Evolutionary conservation across 1,139 yeast species (phyloP), one percentile per base, ranked within the genome.

Genomic region (Schizosaccharomyces versatilis): DNA sequence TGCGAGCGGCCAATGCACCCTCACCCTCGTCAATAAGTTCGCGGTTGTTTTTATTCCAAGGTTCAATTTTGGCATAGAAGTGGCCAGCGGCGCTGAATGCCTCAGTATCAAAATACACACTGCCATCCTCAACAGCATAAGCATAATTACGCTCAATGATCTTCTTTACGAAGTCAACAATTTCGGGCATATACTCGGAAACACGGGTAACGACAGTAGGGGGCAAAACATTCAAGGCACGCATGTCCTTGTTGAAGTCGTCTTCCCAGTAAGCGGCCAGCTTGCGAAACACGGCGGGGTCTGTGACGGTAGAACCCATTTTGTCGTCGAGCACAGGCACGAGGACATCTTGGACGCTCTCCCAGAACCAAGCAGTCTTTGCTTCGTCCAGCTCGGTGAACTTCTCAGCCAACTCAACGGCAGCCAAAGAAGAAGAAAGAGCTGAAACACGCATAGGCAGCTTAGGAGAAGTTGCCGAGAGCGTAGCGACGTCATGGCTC

Each of bases 131-230:
- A 1, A 95, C 80, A 15, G 79, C 72, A 66, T 90, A 90, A 1
- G 90, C 98, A 65, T 74, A 90, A 0, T 95, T 95, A 61, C 83
- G 83, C 3, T 64, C 66, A 52, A 88, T 76, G 63, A 90, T 88
- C 62, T 71, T 73, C 60, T 79, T 76, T 36, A 90, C 94, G 67
- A 80, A 90, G 19, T 69, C 75, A 54, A 88, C 76, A 66, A 90
- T 88, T 63, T 90, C 95, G 1, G 97, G 97, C 52, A 90, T 80
- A 65, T 85, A 93, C 67, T 90, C 98, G 2, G 95, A 83, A n/a
- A 90, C 99, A 62, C 99, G 78, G 3, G 98, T 90, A 41, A 94
- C 84, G 49, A 86, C 74, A 5, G 83, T 74, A 6, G 97, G 83
- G 7, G 93, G 82, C 55, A 84, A 71, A 10, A 90, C 97, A 63